Conservation (phyloP, 2,329 filamentous ascomycete species). For the Venturia pyrina region DNA sequence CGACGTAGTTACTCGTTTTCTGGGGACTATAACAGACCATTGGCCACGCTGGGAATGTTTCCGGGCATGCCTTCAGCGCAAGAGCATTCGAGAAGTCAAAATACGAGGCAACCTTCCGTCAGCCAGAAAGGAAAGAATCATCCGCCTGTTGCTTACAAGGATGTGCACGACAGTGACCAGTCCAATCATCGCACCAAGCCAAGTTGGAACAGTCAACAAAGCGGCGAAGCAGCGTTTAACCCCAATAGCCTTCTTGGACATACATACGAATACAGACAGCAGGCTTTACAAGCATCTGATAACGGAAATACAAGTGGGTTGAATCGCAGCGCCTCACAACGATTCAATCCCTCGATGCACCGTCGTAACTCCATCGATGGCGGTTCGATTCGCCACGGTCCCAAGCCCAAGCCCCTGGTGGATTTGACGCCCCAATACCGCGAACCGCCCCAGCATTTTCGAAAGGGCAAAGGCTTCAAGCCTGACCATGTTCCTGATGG, state of each 20-base stretch:
- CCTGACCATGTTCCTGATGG: conserved; percentile 24
- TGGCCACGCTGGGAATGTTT: not conserved
- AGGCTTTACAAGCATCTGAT: conserved; percentile 23
- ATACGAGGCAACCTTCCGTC: not conserved
- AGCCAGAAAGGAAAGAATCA: not conserved
- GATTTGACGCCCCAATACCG: conserved; percentile 57
- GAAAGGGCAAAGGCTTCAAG: conserved; percentile 41
- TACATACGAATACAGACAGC: conserved; percentile 38
- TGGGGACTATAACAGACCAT: not conserved
- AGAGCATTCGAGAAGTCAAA: conserved; percentile 7
- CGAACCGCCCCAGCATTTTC: conserved; percentile 50
- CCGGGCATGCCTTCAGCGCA: conserved; percentile 8
- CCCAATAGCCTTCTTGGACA: conserved; percentile 39
- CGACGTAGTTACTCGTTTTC: not conserved
- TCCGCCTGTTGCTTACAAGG: conserved; percentile 2
- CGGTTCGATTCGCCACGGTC: conserved; percentile 14
- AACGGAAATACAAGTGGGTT: conserved; percentile 14
- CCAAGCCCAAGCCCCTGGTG: conserved; percentile 48
- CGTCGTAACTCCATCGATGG: conserved; percentile 5
- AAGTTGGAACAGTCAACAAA: conserved; percentile 6
- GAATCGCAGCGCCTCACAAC: conserved; percentile 23
- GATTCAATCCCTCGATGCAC: conserved; percentile 21
- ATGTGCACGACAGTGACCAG: not conserved
- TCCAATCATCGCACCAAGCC: not conserved
- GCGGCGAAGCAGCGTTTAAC: conserved; percentile 29